Percentiles rank a stretch among this genome's conserved stretches.
These are phyloP conservation scores for Didymella lethalis DNA, from an alignment of 2,329 filamentous ascomycete species.

Conservation along the genomic window DNA sequence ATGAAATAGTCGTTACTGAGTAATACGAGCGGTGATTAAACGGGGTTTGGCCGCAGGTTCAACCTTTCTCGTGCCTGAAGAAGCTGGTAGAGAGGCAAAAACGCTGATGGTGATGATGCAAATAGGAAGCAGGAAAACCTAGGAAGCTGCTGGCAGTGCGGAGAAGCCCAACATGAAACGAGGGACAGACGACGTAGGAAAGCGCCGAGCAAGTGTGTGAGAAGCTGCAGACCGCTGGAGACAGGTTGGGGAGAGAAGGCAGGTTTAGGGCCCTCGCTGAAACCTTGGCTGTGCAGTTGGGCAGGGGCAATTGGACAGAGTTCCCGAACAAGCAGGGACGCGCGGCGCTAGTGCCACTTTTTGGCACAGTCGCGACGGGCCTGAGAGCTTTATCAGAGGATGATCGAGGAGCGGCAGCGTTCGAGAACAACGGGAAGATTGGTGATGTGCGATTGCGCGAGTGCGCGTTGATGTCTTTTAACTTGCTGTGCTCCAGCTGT, in stretches of 20 bases:
- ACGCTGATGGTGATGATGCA: constrained; percentile 24
- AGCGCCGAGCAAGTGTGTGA: constrained; percentile 30
- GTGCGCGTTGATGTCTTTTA: constrained; percentile 16
- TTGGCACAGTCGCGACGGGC: constrained; percentile 24
- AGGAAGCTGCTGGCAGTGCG: constrained; percentile 18
- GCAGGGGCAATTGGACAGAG: constrained; percentile 30
- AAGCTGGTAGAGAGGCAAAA: constrained; percentile 22
- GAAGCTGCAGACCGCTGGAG: constrained; percentile 29
- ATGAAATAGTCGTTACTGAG: constrained; percentile 20
- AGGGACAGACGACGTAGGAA: constrained; percentile 40
- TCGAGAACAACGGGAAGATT: constrained; percentile 30
- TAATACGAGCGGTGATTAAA: constrained; percentile 40
- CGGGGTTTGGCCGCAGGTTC: constrained; percentile 44
- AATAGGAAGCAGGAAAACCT: constrained; percentile 20
- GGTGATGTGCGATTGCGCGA: constrained; percentile 4
- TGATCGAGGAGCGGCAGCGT: constrained; percentile 27
- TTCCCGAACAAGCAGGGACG: constrained; percentile 39
- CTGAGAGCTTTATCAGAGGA: constrained; percentile 24
- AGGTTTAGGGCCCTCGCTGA: constrained; percentile 41
- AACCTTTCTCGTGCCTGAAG: constrained; percentile 45
- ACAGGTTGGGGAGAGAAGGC: constrained; percentile 29
- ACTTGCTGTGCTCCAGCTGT: constrained; percentile 13
- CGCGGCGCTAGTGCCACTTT: constrained; percentile 33
- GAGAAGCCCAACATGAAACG: constrained; percentile 45
- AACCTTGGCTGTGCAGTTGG: constrained; percentile 35